Evolutionary conservation across 768 basidiomycete species (phyloP).

Genomic region (Boletus pseudopeckii): DNA sequence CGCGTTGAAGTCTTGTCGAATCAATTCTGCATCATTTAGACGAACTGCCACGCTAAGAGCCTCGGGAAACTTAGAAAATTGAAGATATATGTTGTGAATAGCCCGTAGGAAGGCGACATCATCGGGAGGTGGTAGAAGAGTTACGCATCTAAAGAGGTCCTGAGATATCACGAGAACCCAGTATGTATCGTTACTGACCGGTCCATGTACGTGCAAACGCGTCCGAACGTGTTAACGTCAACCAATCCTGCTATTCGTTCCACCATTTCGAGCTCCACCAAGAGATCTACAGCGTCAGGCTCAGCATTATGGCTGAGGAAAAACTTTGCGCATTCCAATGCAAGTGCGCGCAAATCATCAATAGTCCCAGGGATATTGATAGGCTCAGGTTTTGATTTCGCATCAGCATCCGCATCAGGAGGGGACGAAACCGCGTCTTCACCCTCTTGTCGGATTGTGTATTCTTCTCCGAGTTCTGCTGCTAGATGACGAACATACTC

Average conservation of each 20-base stretch:
- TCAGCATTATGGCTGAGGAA: slow-evolving; percentile 93
- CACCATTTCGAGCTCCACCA: slow-evolving; percentile 91
- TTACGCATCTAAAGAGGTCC: slow-evolving; percentile 61
- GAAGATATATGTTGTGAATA: slow-evolving; percentile 84
- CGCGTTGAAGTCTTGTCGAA: slow-evolving; percentile 84
- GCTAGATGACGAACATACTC: slow-evolving; percentile 98
- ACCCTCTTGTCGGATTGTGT: slow-evolving; percentile 62
- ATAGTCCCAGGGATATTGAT: slow-evolving; percentile 47
- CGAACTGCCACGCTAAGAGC: slow-evolving; percentile 84
- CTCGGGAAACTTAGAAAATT: slow-evolving; percentile 86
- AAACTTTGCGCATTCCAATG: slow-evolving; percentile 84
- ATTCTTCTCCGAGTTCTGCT: slow-evolving; percentile 95
- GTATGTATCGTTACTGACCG: slow-evolving; percentile 46
- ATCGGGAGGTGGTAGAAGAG: slow-evolving; percentile 88
- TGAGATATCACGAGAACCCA: slow-evolving; percentile 1
- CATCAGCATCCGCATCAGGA: slow-evolving; percentile 28
- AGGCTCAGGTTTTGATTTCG: slow-evolving; percentile 31
- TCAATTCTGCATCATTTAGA: slow-evolving; percentile 73
- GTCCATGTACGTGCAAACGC: slow-evolving; percentile 97
- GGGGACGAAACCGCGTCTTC: slow-evolving; percentile 29
- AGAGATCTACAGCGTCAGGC: slow-evolving; percentile 93
- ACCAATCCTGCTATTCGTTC: slow-evolving; percentile 72
- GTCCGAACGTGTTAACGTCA: slow-evolving; percentile 80
- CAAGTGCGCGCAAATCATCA: slow-evolving; percentile 74
- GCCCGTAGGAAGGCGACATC: slow-evolving; percentile 86